Percentiles rank a stretch among this genome's conserved stretches.
Conservation (phyloP, 2,329 filamentous ascomycete genomes). For the Penicillium brevicompactum region DNA sequence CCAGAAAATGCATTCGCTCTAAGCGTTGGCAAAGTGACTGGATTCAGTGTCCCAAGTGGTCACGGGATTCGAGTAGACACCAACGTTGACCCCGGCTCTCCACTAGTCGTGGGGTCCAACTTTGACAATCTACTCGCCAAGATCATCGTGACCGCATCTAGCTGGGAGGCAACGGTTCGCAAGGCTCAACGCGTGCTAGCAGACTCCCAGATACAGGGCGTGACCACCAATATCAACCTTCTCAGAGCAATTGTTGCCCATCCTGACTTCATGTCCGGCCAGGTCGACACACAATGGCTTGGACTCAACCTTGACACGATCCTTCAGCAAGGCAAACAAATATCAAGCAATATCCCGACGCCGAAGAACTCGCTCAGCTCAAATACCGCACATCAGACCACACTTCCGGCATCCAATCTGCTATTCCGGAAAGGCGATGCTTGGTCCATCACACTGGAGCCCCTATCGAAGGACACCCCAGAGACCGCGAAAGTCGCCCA, state of each 20-base stretch:
- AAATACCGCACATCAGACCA: conserved; percentile 14
- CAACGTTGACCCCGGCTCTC: conserved; percentile 48
- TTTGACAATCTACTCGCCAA: conserved; percentile 65
- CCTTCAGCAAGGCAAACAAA: conserved; percentile 35
- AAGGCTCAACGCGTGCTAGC: conserved; percentile 59
- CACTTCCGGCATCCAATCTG: conserved; percentile 38
- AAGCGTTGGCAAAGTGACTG: conserved; percentile 61
- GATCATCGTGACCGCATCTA: conserved; percentile 57
- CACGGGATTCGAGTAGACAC: conserved; percentile 62
- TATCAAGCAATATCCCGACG: conserved; percentile 22
- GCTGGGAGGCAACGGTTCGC: conserved; percentile 54
- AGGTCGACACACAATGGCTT: conserved; percentile 61
- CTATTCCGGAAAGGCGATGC: conserved; percentile 62
- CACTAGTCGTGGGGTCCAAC: conserved; percentile 52
- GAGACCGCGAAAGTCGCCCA: conserved; percentile 37
- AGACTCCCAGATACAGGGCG: conserved; percentile 58
- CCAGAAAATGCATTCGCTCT: conserved; percentile 56
- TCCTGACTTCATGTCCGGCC: conserved; percentile 51
- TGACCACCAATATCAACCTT: conserved; percentile 61
- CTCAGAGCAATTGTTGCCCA: conserved; percentile 57
- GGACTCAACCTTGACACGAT: conserved; percentile 51
- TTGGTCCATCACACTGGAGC: conserved; percentile 56
- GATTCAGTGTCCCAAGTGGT: conserved; percentile 58
- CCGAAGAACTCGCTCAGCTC: background rate
- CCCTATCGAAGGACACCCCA: conserved; percentile 23